phyloP scores from a whole-genome alignment of 1,284 basidiomycete genomes.

The Puccinia hordei region DNA sequence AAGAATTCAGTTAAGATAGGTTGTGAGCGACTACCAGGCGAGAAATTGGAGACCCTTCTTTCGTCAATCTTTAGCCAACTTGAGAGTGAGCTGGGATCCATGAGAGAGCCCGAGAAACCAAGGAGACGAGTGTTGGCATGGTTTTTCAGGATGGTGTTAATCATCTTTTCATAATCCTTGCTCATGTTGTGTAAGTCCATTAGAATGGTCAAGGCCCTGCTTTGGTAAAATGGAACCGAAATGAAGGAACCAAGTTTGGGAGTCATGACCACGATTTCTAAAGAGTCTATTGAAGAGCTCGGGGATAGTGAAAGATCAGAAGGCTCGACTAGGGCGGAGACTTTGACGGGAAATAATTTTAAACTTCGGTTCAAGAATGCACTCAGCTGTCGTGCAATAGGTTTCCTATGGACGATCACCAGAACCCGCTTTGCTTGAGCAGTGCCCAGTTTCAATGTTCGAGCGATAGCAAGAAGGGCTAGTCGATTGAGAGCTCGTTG shows the following conservation, averaged over 20 bases:
- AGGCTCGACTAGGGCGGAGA: constrained; percentile 40
- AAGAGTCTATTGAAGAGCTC: constrained; percentile 24
- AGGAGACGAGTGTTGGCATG: constrained; percentile 69
- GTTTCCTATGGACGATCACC: constrained; percentile 37
- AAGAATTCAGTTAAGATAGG: constrained; percentile 72
- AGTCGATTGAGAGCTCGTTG: constrained; percentile 11
- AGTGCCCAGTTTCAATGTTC: constrained; percentile 28
- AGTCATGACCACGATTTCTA: constrained; percentile 57
- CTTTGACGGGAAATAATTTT: constrained; percentile 2
- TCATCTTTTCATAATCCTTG: constrained; percentile 77
- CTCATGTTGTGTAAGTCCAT: constrained; percentile 83
- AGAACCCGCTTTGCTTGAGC: constrained; percentile 16
- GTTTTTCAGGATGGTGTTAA: constrained; percentile 65
- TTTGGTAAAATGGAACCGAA: constrained; percentile 60
- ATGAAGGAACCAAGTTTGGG: constrained; percentile 58
- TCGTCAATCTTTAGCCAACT: constrained; percentile 78
- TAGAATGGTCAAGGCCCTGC: constrained; percentile 73
- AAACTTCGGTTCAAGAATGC: constrained; percentile 13
- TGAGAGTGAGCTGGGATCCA: constrained; percentile 77
- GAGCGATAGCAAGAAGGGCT: constrained; percentile 22
- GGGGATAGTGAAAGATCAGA: constrained; percentile 52
- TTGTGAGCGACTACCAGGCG: constrained; percentile 79
- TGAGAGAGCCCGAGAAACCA: constrained; percentile 75
- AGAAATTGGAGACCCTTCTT: constrained; percentile 73
- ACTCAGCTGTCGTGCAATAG: constrained; percentile 31